Evolutionary conservation across 2,329 filamentous ascomycete species (phyloP).

Genomic region (Colletotrichum paranaense): DNA sequence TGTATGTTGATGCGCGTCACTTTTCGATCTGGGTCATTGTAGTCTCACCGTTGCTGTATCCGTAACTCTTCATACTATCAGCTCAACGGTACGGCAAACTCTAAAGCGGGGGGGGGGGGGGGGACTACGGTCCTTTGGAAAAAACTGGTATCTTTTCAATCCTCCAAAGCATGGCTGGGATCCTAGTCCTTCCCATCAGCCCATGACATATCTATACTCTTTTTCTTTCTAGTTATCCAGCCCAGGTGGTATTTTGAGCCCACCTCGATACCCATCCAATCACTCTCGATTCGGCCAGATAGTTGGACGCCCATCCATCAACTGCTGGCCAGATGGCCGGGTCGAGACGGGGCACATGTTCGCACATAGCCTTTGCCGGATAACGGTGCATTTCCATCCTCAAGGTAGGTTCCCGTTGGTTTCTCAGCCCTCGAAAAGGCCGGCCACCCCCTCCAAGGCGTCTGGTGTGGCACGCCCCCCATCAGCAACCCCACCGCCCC

Average conservation of each 20-base stretch:
- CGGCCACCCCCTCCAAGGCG: constrained; percentile 65
- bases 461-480: constrained; percentile 57
- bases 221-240: not conserved
- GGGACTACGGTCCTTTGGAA: not conserved
- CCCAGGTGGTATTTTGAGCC: not conserved
- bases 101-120: not conserved
- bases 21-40: not conserved
- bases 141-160: constrained; percentile 25
- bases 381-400: not conserved
- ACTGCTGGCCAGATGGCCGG: not conserved
- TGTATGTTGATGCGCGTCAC: not conserved
- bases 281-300: not conserved
- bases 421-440: constrained; percentile 57
- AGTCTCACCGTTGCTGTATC: not conserved
- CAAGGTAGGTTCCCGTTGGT: not conserved
- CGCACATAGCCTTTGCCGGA: not conserved
- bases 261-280: not conserved
- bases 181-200: not conserved
- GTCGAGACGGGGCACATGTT: not conserved
- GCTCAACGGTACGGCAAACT: not conserved
- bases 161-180: not conserved
- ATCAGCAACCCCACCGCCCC: constrained; percentile 41
- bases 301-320: not conserved
- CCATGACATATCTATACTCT: constrained; percentile 6
- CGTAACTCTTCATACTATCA: not conserved